Evolutionary conservation across 768 basidiomycete species (phyloP).

Genomic region (Mycena olivaceomarginata): DNA sequence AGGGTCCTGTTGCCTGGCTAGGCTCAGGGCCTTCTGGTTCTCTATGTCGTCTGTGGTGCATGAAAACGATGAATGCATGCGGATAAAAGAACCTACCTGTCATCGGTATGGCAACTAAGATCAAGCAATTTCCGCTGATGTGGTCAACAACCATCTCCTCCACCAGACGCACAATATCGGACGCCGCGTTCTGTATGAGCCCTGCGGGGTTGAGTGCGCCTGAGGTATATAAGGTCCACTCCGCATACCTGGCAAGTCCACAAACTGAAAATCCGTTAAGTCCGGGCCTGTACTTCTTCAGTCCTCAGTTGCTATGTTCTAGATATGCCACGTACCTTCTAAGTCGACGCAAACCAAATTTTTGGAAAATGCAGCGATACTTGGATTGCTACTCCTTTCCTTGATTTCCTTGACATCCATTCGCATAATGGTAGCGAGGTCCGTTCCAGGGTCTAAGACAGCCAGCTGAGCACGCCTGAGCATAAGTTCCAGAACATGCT

Average conservation of each 20-base stretch:
- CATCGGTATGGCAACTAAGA: slow-evolving; percentile 73
- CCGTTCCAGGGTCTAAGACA: slow-evolving; percentile 59
- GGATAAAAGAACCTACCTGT: slow-evolving; percentile 63
- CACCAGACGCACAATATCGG: slow-evolving; percentile 64
- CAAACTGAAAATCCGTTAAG: slow-evolving; percentile 60
- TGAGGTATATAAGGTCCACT: background rate
- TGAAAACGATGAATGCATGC: too few relatives aligned
- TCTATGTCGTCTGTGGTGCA: slow-evolving; percentile 77
- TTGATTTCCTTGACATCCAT: slow-evolving; percentile 42
- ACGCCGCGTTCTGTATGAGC: slow-evolving; percentile 69
- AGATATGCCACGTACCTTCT: slow-evolving; percentile 46
- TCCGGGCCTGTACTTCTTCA: slow-evolving; percentile 47
- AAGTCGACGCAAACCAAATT: slow-evolving; percentile 65
- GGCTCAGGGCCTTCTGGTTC: slow-evolving; percentile 71
- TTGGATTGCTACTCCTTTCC: slow-evolving; percentile 6
- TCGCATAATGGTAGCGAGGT: slow-evolving; percentile 35
- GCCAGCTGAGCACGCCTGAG: slow-evolving; percentile 70
- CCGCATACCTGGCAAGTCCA: slow-evolving; percentile 61
- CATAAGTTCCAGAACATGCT: slow-evolving; percentile 60
- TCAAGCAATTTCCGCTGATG: slow-evolving; percentile 71
- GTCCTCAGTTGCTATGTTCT: background rate
- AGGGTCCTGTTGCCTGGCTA: slow-evolving; percentile 68
- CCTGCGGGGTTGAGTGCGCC: slow-evolving; percentile 52
- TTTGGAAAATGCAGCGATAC: slow-evolving; percentile 55
- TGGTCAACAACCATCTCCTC: slow-evolving; percentile 69